Evolutionary conservation across 305 asterid genomes (phyloP).

Genomic region (Fraxinus ornus): DNA sequence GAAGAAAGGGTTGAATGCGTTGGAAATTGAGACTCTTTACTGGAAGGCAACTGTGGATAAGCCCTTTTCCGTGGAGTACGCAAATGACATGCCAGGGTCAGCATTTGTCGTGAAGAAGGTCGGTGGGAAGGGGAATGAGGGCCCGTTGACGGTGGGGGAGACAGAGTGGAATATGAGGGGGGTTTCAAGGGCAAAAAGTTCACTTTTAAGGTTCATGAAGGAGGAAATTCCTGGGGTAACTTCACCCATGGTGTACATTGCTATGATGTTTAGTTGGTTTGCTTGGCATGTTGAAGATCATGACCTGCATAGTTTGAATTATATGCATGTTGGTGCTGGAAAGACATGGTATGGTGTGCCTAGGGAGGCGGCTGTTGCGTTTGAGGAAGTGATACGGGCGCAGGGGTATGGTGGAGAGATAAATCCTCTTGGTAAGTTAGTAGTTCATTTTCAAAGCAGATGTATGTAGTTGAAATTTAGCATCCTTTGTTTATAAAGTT

Average conservation of each 20-base stretch:
- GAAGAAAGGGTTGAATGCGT: slow-evolving; percentile 50
- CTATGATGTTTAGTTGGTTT: slow-evolving; percentile 99
- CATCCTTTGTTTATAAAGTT: slow-evolving; percentile 14
- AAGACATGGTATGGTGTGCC: slow-evolving; percentile 99
- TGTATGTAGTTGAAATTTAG: neutral
- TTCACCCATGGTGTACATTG: slow-evolving; percentile 97
- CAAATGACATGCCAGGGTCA: slow-evolving; percentile 98
- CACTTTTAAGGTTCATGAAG: slow-evolving; percentile 92
- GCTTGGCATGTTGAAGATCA: slow-evolving; percentile 99
- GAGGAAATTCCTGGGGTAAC: slow-evolving; percentile 99
- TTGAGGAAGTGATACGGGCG: slow-evolving; percentile 88
- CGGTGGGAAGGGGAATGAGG: slow-evolving; percentile 44
- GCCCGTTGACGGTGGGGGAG: slow-evolving; percentile 61
- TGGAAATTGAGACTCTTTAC: slow-evolving; percentile 80
- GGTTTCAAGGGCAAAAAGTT: slow-evolving; percentile 80
- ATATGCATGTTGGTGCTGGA: slow-evolving; percentile 82
- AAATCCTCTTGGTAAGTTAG: slow-evolving; percentile 82
- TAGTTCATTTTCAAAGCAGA: slow-evolving; percentile 1
- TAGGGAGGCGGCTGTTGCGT: slow-evolving; percentile 85
- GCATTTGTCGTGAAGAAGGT: slow-evolving; percentile 62
- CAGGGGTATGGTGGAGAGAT: slow-evolving; percentile 98
- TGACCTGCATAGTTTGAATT: slow-evolving; percentile 98
- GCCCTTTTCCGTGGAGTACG: slow-evolving; percentile 94
- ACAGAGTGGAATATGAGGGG: slow-evolving; percentile 99
- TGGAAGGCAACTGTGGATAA: slow-evolving; percentile 97